Conservation (phyloP, 495 filamentous ascomycete species). For the Penicillium simplicissimum region DNA sequence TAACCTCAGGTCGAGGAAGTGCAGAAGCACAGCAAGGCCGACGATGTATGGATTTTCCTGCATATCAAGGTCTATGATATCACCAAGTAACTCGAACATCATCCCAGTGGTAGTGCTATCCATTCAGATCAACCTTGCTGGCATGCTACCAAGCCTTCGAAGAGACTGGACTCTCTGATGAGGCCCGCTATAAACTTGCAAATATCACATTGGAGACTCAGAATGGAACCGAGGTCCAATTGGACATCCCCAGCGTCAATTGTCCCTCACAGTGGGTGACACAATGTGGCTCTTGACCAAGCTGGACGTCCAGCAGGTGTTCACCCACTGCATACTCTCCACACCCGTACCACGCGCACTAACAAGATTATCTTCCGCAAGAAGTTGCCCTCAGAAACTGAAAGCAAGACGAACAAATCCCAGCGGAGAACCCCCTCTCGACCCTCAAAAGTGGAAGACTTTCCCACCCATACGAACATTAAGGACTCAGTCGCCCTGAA, state of each 20-base stretch:
- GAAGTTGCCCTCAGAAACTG: slow-evolving; percentile 6
- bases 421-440: slow-evolving; percentile 15
- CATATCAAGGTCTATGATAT: slow-evolving; percentile 46
- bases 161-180: slow-evolving; percentile 48
- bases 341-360: slow-evolving; percentile 13
- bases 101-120: slow-evolving; percentile 54
- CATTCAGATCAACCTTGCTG: slow-evolving; percentile 49
- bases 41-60: slow-evolving; percentile 4
- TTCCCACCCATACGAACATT: slow-evolving; percentile 48
- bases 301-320: slow-evolving; percentile 29
- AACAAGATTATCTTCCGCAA: slow-evolving; percentile 16
- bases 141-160: slow-evolving; percentile 54
- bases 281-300: slow-evolving; percentile 26
- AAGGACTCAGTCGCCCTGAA: slow-evolving; percentile 41
- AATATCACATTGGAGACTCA: slow-evolving; percentile 27
- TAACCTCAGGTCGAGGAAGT: slow-evolving; percentile 30
- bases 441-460: too few species aligned
- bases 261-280: slow-evolving; percentile 34
- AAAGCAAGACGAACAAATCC: slow-evolving; percentile 45
- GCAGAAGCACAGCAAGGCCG: slow-evolving; percentile 22
- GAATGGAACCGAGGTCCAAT: too few species aligned
- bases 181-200: slow-evolving; percentile 34
- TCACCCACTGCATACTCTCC: slow-evolving; percentile 26
- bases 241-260: slow-evolving; percentile 21
- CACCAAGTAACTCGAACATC: slow-evolving; percentile 51